Conservation (phyloP, 2,329 filamentous ascomycete species). For the Pseudonectria foliicola region DNA sequence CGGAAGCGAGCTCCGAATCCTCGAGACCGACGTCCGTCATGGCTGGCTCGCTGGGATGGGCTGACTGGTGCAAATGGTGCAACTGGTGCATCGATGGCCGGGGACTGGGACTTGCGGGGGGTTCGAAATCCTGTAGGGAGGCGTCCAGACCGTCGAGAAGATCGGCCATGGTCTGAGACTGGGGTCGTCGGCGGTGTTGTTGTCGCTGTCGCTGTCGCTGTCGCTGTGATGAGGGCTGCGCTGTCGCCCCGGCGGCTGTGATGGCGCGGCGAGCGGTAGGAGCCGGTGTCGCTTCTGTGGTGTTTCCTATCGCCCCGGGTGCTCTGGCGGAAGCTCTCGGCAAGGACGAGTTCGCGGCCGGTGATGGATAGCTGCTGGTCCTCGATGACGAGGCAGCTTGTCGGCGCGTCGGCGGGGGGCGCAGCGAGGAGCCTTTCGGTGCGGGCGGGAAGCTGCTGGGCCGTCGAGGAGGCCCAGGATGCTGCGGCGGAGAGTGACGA, state of each 20-base stretch:
- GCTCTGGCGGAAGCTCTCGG: neutral
- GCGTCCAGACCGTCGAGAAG: constrained; percentile 39
- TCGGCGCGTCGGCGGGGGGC: constrained; percentile 11
- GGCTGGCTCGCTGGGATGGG: constrained; percentile 27
- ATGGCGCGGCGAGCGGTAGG: too few species aligned
- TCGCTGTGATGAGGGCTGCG: neutral
- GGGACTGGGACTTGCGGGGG: constrained; percentile 33
- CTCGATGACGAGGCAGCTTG: constrained; percentile 24
- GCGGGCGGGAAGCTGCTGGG: constrained; percentile 1
- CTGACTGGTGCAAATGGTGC: constrained; percentile 22
- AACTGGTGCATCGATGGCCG: too few species aligned
- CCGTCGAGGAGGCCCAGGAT: too few species aligned
- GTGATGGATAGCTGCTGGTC: constrained; percentile 26
- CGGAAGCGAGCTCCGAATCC: constrained; percentile 41
- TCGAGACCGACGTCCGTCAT: constrained; percentile 31
- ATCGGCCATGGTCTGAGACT: constrained; percentile 22
- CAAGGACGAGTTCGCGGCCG: constrained; percentile 24
- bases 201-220: constrained; percentile 5
- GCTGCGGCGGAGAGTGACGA: constrained; percentile 2
- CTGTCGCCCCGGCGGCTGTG: too few species aligned
- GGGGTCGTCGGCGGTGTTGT: constrained; percentile 12
- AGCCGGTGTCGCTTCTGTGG: too few species aligned
- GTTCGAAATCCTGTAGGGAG: constrained; percentile 49
- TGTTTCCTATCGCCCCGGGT: neutral
- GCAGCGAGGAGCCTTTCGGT: constrained; percentile 22